Evolutionary conservation across 306 rosid species (phyloP).

Genomic region (Gillenia trifoliata): DNA sequence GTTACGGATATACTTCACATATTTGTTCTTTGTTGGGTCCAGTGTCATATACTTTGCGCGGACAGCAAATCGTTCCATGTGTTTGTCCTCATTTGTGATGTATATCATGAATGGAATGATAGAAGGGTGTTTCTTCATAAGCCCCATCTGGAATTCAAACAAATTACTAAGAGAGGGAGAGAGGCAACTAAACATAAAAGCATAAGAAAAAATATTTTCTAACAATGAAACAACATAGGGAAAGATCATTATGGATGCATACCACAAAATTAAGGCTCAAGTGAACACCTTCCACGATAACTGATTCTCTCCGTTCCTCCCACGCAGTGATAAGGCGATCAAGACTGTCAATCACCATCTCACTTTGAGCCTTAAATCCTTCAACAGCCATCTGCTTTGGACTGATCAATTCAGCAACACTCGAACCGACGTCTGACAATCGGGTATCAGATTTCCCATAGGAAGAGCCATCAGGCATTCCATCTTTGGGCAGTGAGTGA

Average conservation of each 20-base stretch:
- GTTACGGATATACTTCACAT: constrained; percentile 92
- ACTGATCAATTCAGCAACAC: constrained; percentile 49
- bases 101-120: constrained; percentile 92
- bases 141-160: constrained; percentile 73
- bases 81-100: constrained; percentile 92
- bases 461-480: constrained; percentile 33
- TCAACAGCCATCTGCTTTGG: constrained; percentile 91
- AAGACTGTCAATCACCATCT: constrained; percentile 99
- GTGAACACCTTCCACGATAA: constrained; percentile 97
- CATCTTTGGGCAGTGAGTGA: constrained; percentile 47
- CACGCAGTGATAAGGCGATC: constrained; percentile 93
- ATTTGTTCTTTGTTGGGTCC: constrained; percentile 93
- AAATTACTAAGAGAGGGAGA: background rate
- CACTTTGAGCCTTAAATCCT: constrained; percentile 98
- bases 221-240: background rate
- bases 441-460: constrained; percentile 37
- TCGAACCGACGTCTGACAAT: constrained; percentile 28
- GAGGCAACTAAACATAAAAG: background rate
- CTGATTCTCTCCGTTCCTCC: constrained; percentile 95
- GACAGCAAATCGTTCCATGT: constrained; percentile 93
- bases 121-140: constrained; percentile 96
- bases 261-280: constrained; percentile 96
- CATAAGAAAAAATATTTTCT: background rate
- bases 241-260: constrained; percentile 12
- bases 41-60: constrained; percentile 98